Conservation (phyloP, 352 stramenopile species). For the Blastocystis sp. region DNA sequence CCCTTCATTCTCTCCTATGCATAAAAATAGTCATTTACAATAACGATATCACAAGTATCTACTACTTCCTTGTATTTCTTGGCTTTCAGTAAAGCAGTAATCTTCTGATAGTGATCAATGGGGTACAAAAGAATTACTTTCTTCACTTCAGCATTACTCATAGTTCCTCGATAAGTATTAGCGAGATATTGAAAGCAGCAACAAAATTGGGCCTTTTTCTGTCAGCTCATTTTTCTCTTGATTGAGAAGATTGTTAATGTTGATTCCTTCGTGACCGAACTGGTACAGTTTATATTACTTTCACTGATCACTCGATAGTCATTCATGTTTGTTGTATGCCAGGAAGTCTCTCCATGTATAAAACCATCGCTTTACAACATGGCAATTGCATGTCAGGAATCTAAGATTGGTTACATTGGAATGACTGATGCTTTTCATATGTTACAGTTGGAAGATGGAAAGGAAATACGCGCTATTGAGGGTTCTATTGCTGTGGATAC, state of each 20-base stretch:
- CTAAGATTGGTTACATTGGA: neutral
- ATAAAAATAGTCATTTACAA: neutral
- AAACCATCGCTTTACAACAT: neutral
- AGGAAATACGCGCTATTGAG: neutral
- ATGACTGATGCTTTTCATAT: neutral
- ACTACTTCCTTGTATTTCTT: neutral
- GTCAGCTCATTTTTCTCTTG: neutral
- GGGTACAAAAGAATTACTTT: neutral
- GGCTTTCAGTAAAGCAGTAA: neutral
- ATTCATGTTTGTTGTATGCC: neutral
- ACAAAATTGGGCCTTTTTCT: neutral
- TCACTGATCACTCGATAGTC: neutral
- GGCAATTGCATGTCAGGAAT: neutral
- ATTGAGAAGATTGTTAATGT: neutral
- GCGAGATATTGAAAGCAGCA: neutral
- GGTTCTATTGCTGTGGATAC: neutral
- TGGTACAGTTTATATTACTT: neutral
- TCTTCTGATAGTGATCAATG: neutral
- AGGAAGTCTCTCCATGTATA: neutral
- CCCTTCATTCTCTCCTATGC: conserved; percentile 1
- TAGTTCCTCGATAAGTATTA: neutral
- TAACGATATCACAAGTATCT: conserved; percentile 19
- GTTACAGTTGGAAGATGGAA: neutral
- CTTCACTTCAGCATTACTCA: neutral
- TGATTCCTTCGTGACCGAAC: neutral